Evolutionary conservation across 169 alveolate species (phyloP).

Genomic region (Theileria orientalis): DNA sequence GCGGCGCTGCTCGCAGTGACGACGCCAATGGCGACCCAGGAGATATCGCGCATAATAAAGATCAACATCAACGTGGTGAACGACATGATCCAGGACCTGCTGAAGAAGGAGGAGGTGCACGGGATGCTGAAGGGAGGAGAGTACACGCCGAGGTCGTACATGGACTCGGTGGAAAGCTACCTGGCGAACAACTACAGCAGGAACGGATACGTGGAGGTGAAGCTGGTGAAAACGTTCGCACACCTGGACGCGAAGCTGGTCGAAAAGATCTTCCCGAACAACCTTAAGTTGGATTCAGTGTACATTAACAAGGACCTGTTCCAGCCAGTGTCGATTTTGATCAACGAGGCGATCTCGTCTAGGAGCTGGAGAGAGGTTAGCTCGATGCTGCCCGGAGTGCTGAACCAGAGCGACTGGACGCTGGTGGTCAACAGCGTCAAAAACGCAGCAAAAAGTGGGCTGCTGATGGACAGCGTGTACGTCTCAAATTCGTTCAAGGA

Average conservation of each 20-base stretch:
- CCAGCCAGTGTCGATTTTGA: conserved; percentile 50
- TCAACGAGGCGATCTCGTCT: conserved; percentile 55
- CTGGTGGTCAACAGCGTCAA: conserved; percentile 17
- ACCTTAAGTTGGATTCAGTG: conserved; percentile 33
- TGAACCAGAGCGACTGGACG: conserved; percentile 19
- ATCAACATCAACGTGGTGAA: conserved; percentile 40
- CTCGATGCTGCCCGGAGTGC: conserved; percentile 47
- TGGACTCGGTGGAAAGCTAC: conserved; percentile 32
- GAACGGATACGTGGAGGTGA: conserved; percentile 51
- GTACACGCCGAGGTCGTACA: conserved; percentile 39
- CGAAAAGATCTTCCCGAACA: conserved; percentile 23
- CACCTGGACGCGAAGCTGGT: conserved; percentile 4
- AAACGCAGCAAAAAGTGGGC: conserved; percentile 42
- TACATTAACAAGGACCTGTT: conserved; percentile 26
- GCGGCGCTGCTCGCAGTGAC: conserved; percentile 55
- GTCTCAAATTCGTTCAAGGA: conserved; percentile 33
- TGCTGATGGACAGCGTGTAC: conserved; percentile 31
- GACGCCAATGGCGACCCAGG: conserved; percentile 37
- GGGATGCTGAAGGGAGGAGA: conserved; percentile 50
- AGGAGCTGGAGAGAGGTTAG: conserved; percentile 49
- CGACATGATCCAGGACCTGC: conserved; percentile 7
- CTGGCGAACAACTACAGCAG: conserved; percentile 32
- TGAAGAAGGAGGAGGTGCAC: conserved; percentile 26
- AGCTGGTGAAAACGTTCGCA: neutral
- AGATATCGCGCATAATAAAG: conserved; percentile 9